Evolutionary conservation across 495 filamentous ascomycete genomes (phyloP).

Genomic region (Neurospora sp.): DNA sequence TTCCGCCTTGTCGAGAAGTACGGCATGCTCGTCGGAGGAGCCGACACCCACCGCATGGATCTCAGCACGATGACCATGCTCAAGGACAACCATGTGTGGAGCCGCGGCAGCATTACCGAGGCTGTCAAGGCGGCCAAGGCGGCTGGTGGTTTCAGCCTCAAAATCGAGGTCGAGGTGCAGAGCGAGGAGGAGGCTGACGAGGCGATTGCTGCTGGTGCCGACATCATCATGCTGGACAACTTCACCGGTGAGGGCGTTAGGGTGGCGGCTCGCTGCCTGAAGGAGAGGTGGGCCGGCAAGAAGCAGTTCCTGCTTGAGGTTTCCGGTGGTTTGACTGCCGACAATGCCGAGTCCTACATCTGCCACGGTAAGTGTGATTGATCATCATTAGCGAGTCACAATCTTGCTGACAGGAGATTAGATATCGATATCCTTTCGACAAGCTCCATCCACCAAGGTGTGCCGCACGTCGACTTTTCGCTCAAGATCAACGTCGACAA

Average conservation of each 20-base stretch:
- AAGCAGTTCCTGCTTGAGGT: conserved; percentile 73
- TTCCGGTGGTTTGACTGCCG: conserved; percentile 78
- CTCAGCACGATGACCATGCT: conserved; percentile 93
- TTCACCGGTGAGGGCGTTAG: conserved; percentile 69
- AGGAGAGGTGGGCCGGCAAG: conserved; percentile 62
- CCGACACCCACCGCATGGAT: conserved; percentile 85
- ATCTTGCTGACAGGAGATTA: conserved; percentile 15
- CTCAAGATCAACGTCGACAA: conserved; percentile 60
- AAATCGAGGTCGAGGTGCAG: conserved; percentile 93
- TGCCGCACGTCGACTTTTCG: conserved; percentile 86
- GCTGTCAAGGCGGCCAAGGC: conserved; percentile 77
- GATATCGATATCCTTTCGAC: conserved; percentile 94
- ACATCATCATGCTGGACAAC: conserved; percentile 96
- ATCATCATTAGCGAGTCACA: conserved; percentile 1
- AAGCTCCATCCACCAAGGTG: conserved; percentile 93
- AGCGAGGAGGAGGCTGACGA: conserved; percentile 79
- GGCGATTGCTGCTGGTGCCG: conserved; percentile 81
- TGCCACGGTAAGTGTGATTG: conserved; percentile 47
- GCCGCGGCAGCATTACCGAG: conserved; percentile 67
- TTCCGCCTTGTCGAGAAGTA: conserved; percentile 97
- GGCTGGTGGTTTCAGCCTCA: conserved; percentile 78
- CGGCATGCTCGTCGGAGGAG: conserved; percentile 86
- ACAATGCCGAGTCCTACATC: conserved; percentile 71
- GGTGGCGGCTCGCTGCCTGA: conserved; percentile 57
- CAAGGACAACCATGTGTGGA: conserved; percentile 97